Conservation (phyloP, 805 yeast genomes). For the Wickerhamiella vanderwaltii region DNA sequence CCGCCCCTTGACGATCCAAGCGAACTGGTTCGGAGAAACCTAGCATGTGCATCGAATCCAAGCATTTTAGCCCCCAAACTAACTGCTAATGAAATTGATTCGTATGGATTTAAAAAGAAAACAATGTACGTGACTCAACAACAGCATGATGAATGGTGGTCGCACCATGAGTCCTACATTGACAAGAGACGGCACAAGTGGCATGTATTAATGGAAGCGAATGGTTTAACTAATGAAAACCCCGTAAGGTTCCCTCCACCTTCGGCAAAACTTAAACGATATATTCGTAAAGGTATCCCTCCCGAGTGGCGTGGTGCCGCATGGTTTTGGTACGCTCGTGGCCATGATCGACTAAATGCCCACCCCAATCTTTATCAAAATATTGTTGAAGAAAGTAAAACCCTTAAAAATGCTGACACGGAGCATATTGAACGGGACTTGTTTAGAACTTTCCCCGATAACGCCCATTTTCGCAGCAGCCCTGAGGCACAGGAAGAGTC, state of each 20-base stretch:
- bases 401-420: constrained; percentile 54
- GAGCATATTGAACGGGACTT: constrained; percentile 92
- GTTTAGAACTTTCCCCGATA: constrained; percentile 91
- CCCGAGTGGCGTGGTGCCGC: constrained; percentile 96
- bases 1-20: too few relatives aligned
- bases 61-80: constrained; percentile 8
- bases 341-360: constrained; percentile 56
- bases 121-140: constrained; percentile 39
- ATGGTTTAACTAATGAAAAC: constrained; percentile 42
- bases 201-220: constrained; percentile 51
- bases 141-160: constrained; percentile 68
- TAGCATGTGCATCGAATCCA: constrained; percentile 9
- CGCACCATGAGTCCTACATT: constrained; percentile 49
- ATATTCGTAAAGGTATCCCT: constrained; percentile 85
- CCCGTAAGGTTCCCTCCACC: constrained; percentile 28
- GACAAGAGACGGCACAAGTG: constrained; percentile 63
- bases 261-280: constrained; percentile 42
- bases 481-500: constrained; percentile 32
- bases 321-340: constrained; percentile 91
- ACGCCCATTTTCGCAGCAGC: constrained; percentile 55
- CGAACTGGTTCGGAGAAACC: constrained; percentile 1
- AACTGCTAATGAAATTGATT: constrained; percentile 33
- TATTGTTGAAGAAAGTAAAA: constrained; percentile 46
- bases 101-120: constrained; percentile 78
- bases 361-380: constrained; percentile 64